Evolutionary conservation across 2,329 filamentous ascomycete genomes (phyloP).

Genomic region (Calonectria pauciramosa): DNA sequence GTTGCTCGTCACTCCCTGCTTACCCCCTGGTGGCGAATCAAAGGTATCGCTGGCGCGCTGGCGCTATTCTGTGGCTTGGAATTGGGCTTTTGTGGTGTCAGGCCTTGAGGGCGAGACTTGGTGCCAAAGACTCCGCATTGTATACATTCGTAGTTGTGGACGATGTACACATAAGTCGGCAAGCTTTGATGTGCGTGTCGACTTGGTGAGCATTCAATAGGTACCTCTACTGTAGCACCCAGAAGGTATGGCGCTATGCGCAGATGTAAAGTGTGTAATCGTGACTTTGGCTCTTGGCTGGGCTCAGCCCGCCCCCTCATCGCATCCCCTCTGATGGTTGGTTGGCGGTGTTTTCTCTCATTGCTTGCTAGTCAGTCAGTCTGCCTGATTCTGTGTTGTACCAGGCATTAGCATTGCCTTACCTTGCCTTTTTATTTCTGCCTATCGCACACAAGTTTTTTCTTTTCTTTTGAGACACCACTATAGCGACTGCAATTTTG

Average conservation of each 20-base stretch:
- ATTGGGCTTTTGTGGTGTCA: constrained; percentile 11
- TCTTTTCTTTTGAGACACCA: constrained; percentile 24
- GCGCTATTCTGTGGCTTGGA: neutral
- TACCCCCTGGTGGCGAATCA: constrained; percentile 25
- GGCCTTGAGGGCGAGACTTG: neutral
- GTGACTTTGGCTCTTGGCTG: neutral
- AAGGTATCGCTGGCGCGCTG: neutral
- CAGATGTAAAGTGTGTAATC: neutral
- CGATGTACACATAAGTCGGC: neutral
- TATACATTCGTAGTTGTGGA: neutral
- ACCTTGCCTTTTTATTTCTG: constrained; percentile 16
- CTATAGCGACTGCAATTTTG: constrained; percentile 41
- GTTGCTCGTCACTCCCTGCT: constrained; percentile 34
- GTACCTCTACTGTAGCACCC: neutral
- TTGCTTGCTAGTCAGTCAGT: neutral
- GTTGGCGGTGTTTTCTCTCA: constrained; percentile 3
- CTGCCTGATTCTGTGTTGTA: constrained; percentile 2
- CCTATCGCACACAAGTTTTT: constrained; percentile 30
- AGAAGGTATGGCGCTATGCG: neutral
- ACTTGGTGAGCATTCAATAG: neutral
- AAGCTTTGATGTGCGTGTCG: neutral
- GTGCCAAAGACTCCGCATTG: neutral
- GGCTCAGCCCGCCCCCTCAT: constrained; percentile 12
- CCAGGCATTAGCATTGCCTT: neutral
- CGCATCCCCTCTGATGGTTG: neutral